A percentile compares a stretch with the other conserved stretches of the same genome.
Conservation (phyloP, 2,329 filamentous ascomycete genomes). For the Neonectria hederae region DNA sequence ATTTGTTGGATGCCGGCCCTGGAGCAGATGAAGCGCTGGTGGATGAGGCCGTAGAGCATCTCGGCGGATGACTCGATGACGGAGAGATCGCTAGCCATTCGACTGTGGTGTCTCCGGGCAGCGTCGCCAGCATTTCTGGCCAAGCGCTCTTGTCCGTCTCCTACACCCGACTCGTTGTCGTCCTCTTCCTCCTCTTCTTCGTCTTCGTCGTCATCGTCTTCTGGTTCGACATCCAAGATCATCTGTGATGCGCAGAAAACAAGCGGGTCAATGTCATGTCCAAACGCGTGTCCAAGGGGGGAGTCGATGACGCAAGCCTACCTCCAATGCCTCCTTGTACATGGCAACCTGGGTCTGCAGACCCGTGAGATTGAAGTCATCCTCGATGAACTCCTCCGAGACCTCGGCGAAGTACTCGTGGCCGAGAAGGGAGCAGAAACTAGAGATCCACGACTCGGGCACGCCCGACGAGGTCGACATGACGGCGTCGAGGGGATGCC, state of each 20-base stretch:
- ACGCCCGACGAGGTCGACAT: constrained; percentile 71
- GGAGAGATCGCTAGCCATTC: constrained; percentile 91
- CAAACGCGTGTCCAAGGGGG: neutral
- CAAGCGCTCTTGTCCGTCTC: constrained; percentile 68
- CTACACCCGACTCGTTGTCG: constrained; percentile 70
- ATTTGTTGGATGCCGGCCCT: constrained; percentile 97
- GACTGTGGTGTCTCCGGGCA: constrained; percentile 77
- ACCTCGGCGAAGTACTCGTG: constrained; percentile 99
- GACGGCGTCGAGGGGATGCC: constrained; percentile 28
- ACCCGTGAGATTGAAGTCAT: constrained; percentile 98
- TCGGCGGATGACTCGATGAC: constrained; percentile 98
- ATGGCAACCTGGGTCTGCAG: constrained; percentile 94
- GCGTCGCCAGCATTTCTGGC: constrained; percentile 61
- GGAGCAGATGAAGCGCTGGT: constrained; percentile 98
- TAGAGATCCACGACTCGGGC: constrained; percentile 95
- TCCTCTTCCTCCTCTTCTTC: constrained; percentile 82
- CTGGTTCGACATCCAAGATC: constrained; percentile 97
- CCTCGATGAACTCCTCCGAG: constrained; percentile 98
- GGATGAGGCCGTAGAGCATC: constrained; percentile 96
- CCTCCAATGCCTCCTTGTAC: constrained; percentile 98
- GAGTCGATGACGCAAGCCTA: constrained; percentile 43
- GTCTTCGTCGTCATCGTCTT: constrained; percentile 89
- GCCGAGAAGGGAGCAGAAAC: constrained; percentile 93
- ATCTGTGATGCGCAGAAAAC: constrained; percentile 62
- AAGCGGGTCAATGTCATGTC: constrained; percentile 10